These are phyloP conservation scores for Parvularia atlantis DNA, from an alignment of 78 protist species.

Conservation along the genomic window DNA sequence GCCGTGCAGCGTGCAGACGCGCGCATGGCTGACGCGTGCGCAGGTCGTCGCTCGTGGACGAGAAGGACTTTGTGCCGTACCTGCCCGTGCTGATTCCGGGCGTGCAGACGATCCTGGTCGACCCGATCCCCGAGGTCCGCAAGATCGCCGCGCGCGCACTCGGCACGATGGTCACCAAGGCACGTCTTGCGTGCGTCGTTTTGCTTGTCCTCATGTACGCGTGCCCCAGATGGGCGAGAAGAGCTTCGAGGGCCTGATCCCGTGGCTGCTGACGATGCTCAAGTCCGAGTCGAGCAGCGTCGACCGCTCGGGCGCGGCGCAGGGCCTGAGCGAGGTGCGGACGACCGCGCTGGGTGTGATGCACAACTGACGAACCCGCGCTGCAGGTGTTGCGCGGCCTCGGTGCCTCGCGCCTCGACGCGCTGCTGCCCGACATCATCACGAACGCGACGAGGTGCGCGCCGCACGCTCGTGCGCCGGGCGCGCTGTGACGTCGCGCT, in stretches of 20 bases:
- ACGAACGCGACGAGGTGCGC: slow-evolving; percentile 24
- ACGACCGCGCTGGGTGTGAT: not conserved
- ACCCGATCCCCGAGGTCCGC: slow-evolving; percentile 78
- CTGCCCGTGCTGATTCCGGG: slow-evolving; percentile 43
- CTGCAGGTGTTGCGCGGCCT: slow-evolving; percentile 4
- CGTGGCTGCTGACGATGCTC: slow-evolving; percentile 60
- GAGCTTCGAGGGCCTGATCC: slow-evolving; percentile 44
- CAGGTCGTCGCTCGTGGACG: slow-evolving; percentile 66
- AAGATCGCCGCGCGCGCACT: slow-evolving; percentile 49
- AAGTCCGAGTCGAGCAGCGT: slow-evolving; percentile 44
- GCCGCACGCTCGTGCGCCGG: no score
- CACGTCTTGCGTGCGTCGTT: not conserved
- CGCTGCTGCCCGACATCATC: slow-evolving; percentile 38
- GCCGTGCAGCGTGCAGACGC: no score
- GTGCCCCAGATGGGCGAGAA: slow-evolving; percentile 63
- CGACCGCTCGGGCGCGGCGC: slow-evolving; percentile 85
- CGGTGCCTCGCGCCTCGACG: slow-evolving; percentile 37
- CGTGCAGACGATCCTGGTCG: slow-evolving; percentile 50
- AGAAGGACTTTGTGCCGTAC: slow-evolving; percentile 66
- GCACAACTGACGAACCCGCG: not conserved
- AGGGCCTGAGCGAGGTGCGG: slow-evolving; percentile 20
- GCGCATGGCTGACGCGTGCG: slow-evolving; percentile 54
- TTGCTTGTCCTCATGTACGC: not conserved
- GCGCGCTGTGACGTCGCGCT: not conserved
- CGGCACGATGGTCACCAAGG: slow-evolving; percentile 39